Evolutionary conservation across 495 filamentous ascomycete genomes (phyloP).

Genomic region (Rostrohypoxylon terebratum): DNA sequence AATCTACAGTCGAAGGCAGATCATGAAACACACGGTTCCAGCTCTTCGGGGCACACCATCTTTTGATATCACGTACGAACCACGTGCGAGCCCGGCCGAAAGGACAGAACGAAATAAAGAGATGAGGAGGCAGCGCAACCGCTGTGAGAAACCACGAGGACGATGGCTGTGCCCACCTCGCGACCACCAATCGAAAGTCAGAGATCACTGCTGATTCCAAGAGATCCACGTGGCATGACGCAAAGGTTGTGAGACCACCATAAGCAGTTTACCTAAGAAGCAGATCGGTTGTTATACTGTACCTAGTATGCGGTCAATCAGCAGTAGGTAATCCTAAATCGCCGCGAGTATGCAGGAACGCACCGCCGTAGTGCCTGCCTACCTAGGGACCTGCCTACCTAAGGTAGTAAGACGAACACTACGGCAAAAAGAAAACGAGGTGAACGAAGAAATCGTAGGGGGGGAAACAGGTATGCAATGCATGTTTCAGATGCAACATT

Average conservation of each 20-base stretch:
- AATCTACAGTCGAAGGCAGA: slow-evolving; percentile 13
- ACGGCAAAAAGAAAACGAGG: slow-evolving; percentile 8
- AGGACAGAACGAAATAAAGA: neutral
- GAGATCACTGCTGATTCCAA: slow-evolving; percentile 4
- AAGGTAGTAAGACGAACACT: slow-evolving; percentile 23
- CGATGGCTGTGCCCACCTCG: neutral
- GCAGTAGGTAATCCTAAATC: neutral
- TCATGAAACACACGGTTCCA: slow-evolving; percentile 19
- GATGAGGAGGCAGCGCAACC: slow-evolving; percentile 12
- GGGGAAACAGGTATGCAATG: slow-evolving; percentile 20
- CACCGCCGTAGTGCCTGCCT: neutral
- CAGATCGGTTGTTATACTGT: slow-evolving; percentile 9
- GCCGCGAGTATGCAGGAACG: slow-evolving; percentile 37
- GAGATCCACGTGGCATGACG: slow-evolving; percentile 41
- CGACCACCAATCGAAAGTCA: slow-evolving; percentile 19
- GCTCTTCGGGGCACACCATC: neutral
- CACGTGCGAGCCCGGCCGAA: neutral
- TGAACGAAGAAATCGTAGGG: neutral
- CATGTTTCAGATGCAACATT: slow-evolving; percentile 38
- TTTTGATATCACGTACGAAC: slow-evolving; percentile 10
- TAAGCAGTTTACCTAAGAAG: slow-evolving; percentile 24
- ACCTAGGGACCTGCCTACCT: too few species aligned
- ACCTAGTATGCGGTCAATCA: slow-evolving; percentile 10
- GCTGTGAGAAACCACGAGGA: slow-evolving; percentile 12
- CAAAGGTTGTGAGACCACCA: slow-evolving; percentile 27